These are phyloP conservation scores for Trichoderma sp. DNA, from an alignment of 2,329 filamentous ascomycete species.

Conservation along the genomic window DNA sequence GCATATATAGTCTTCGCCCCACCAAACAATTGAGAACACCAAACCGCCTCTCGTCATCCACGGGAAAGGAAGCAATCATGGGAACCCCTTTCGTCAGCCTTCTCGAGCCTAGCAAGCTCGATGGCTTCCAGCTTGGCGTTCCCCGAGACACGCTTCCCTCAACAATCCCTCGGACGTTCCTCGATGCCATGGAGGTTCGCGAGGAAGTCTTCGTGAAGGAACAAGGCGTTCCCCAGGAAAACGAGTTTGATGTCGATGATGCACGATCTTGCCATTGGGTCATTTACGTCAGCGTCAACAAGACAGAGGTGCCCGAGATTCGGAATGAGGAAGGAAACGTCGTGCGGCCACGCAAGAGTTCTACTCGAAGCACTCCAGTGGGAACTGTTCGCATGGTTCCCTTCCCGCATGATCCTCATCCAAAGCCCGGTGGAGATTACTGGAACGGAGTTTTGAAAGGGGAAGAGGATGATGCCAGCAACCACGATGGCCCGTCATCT, in stretches of 20 bases:
- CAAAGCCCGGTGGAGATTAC: conserved; percentile 49
- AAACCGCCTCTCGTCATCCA: neutral
- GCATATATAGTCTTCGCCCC: neutral
- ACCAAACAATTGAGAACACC: neutral
- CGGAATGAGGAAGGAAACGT: conserved; percentile 44
- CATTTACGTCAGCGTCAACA: conserved; percentile 66
- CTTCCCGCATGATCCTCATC: conserved; percentile 70
- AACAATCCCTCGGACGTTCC: conserved; percentile 53
- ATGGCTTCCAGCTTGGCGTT: conserved; percentile 43
- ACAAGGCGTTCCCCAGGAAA: conserved; percentile 57
- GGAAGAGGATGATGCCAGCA: conserved; percentile 19
- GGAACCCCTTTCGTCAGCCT: conserved; percentile 49
- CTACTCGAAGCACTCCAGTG: conserved; percentile 51
- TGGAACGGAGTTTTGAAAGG: conserved; percentile 41
- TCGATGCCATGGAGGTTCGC: conserved; percentile 62
- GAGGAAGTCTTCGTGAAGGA: conserved; percentile 60
- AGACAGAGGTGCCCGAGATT: conserved; percentile 41
- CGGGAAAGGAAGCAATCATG: conserved; percentile 32
- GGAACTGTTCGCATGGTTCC: conserved; percentile 79
- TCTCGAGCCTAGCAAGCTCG: conserved; percentile 49
- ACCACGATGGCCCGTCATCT: neutral
- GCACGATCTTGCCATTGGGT: conserved; percentile 81
- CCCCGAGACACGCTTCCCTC: conserved; percentile 44
- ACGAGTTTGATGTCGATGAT: conserved; percentile 82
- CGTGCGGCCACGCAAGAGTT: conserved; percentile 42